Base-by-base conservation (phyloP, 768 basidiomycete species). In the Mycena haematopus region DNA sequence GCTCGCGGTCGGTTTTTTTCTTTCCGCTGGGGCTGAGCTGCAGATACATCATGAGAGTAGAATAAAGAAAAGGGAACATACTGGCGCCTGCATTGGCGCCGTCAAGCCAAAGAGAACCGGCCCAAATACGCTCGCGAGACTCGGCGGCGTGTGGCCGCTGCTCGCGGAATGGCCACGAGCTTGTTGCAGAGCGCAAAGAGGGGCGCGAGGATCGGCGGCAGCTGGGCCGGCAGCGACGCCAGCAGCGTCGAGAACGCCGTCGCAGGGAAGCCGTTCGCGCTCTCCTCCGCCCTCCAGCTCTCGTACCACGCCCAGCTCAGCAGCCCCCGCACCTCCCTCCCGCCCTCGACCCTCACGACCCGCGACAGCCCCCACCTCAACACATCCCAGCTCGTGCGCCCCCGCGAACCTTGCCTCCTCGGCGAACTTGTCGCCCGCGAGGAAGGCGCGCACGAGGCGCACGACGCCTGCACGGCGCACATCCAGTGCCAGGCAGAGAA, bases 321-420 rank as follows among this genome's bases (percentile, higher is more conserved):
- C 29, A 98, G 77, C 6, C 97, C 97, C 15, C 93, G 84, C n/a
- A 89, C 84, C 47, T 90, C 89, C 65, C 86, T 80, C 1, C 88
- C 89, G 33, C 82, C 84, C 19, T 86, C 82, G 4, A 91, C 82
- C 50, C 93, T 76, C 36, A 93, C 84, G 49, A 93, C 85, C 25
- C 95, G 79, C 3, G 88, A 91, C 6, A 99, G 83, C 33, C 89
- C 93, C 97, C 97, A 99, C 24, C 96, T 88, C 33, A 99, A 69
- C 90, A 86, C 89, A 96, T 95, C 6, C 90, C 95, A 99, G 79
- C 70, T 97, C 93, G 63, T 96, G 89, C 13, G 93, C 89, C 6
- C 87, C 88, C 0, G 94, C 92, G 70, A 96, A 92, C 35, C 79
- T 78, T 1, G 94, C 89, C 71, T 98, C 95, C 67, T 94, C 89